A percentile compares a stretch with the other conserved stretches of the same genome.
phyloP scores from a whole-genome alignment of 108 stramenopile species.

The Pseudonitzschia delicatissima region DNA sequence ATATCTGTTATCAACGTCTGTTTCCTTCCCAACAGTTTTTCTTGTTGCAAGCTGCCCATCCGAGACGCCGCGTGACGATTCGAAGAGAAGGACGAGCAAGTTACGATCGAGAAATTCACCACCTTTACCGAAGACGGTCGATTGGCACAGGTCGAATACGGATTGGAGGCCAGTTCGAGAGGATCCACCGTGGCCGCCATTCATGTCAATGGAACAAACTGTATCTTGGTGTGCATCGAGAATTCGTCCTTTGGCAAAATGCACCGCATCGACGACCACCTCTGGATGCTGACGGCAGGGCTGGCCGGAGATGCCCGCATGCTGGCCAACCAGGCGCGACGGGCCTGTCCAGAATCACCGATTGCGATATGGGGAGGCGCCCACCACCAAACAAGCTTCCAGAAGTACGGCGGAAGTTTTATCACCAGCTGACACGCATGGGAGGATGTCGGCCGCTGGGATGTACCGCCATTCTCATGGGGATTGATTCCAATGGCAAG shows the following conservation, averaged over 20 bases:
- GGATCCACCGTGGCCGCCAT: conserved; percentile 30
- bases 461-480: conserved; percentile 62
- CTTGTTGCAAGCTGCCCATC: conserved; percentile 47
- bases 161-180: conserved; percentile 54
- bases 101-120: conserved; percentile 78
- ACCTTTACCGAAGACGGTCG: conserved; percentile 64
- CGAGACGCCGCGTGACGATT: conserved; percentile 36
- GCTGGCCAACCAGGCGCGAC: conserved; percentile 55
- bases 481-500: conserved; percentile 37
- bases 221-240: conserved; percentile 17
- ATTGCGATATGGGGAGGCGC: conserved; percentile 49
- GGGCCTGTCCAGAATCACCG: conserved; percentile 39
- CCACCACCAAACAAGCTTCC: conserved; percentile 56
- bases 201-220: not conserved
- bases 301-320: conserved; percentile 65
- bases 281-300: conserved; percentile 56
- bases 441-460: conserved; percentile 74
- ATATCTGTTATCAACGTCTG: not conserved
- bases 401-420: conserved; percentile 42
- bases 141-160: conserved; percentile 73
- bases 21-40: no score
- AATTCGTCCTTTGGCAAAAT: conserved; percentile 42
- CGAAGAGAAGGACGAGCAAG: not conserved
- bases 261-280: conserved; percentile 45
- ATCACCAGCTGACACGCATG: conserved; percentile 62